These are phyloP conservation scores for Boletus rubescentipes DNA, from an alignment of 768 basidiomycete genomes.

Conservation along the genomic window DNA sequence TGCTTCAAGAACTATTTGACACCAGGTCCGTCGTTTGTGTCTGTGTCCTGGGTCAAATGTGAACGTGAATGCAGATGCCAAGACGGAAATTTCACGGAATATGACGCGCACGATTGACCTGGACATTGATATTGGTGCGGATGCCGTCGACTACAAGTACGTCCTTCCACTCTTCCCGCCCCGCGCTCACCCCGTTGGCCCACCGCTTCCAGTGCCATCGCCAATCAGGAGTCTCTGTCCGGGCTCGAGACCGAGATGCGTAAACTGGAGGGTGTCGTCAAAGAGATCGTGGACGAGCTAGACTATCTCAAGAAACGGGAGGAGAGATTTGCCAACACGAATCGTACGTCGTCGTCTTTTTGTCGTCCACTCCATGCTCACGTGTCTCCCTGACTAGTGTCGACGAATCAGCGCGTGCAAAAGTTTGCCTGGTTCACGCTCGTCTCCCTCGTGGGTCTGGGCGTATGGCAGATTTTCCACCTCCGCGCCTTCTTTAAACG, in stretches of 20 bases:
- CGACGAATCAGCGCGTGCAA: slow-evolving; percentile 88
- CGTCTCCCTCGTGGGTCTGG: slow-evolving; percentile 71
- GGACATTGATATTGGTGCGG: slow-evolving; percentile 97
- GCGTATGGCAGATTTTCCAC: slow-evolving; percentile 95
- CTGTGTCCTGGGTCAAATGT: neutral
- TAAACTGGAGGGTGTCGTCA: slow-evolving; percentile 91
- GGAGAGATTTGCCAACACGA: slow-evolving; percentile 83
- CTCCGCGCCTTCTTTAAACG: slow-evolving; percentile 94
- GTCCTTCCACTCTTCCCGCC: slow-evolving; percentile 25
- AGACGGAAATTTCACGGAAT: slow-evolving; percentile 45
- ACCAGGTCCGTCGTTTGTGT: slow-evolving; percentile 43
- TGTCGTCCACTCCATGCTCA: neutral
- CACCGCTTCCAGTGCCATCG: slow-evolving; percentile 73
- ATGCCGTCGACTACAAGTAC: slow-evolving; percentile 98
- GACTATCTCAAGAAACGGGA: slow-evolving; percentile 90
- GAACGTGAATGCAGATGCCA: slow-evolving; percentile 39
- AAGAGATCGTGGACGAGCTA: slow-evolving; percentile 94
- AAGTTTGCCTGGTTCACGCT: slow-evolving; percentile 92
- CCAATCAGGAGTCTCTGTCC: slow-evolving; percentile 95
- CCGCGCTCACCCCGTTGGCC: neutral
- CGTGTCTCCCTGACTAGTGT: slow-evolving; percentile 49
- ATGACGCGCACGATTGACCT: slow-evolving; percentile 78
- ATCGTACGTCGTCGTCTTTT: slow-evolving; percentile 57
- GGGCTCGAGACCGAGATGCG: slow-evolving; percentile 98
- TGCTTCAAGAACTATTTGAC: slow-evolving; percentile 87